Evolutionary conservation across 2,329 filamentous ascomycete genomes (phyloP).

Genomic region (Epichloe aotearoae): DNA sequence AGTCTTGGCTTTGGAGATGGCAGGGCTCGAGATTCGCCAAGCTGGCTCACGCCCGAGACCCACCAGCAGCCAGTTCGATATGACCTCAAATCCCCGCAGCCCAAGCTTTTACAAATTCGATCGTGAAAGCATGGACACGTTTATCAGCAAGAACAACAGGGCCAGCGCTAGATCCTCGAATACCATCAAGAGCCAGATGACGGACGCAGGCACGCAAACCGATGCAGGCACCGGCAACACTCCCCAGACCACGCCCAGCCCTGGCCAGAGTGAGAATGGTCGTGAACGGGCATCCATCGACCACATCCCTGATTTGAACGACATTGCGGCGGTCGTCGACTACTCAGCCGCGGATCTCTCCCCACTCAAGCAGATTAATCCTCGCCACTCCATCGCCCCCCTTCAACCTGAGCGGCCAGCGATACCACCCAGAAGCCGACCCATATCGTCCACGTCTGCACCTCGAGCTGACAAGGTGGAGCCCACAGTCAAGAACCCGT

Average conservation of each 20-base stretch:
- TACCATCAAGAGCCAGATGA: slow-evolving; percentile 57
- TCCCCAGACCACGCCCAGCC: slow-evolving; percentile 41
- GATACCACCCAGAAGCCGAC: slow-evolving; percentile 7
- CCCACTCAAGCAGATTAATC: slow-evolving; percentile 32
- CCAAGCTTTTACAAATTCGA: slow-evolving; percentile 48
- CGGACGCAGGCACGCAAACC: slow-evolving; percentile 54
- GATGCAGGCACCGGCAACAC: slow-evolving; percentile 30
- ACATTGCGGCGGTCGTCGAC: slow-evolving; percentile 34
- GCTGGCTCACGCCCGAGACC: slow-evolving; percentile 62
- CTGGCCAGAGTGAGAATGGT: slow-evolving; percentile 39
- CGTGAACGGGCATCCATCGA: slow-evolving; percentile 28
- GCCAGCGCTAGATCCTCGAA: slow-evolving; percentile 64
- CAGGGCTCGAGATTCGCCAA: slow-evolving; percentile 79
- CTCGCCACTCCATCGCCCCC: slow-evolving; percentile 20
- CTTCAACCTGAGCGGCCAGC: slow-evolving; percentile 1
- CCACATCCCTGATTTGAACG: slow-evolving; percentile 16
- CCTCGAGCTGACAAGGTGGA: slow-evolving; percentile 13
- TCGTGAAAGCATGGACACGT: slow-evolving; percentile 58
- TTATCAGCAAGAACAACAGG: slow-evolving; percentile 44
- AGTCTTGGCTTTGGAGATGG: slow-evolving; percentile 78
- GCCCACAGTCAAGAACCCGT: slow-evolving; percentile 12
- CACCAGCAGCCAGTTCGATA: slow-evolving; percentile 69
- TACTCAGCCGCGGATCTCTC: slow-evolving; percentile 46
- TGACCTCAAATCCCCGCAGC: slow-evolving; percentile 62
- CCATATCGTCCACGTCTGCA: neutral